These are phyloP conservation scores for Amanita thiersii DNA, from an alignment of 768 basidiomycete genomes.

Conservation along the genomic window DNA sequence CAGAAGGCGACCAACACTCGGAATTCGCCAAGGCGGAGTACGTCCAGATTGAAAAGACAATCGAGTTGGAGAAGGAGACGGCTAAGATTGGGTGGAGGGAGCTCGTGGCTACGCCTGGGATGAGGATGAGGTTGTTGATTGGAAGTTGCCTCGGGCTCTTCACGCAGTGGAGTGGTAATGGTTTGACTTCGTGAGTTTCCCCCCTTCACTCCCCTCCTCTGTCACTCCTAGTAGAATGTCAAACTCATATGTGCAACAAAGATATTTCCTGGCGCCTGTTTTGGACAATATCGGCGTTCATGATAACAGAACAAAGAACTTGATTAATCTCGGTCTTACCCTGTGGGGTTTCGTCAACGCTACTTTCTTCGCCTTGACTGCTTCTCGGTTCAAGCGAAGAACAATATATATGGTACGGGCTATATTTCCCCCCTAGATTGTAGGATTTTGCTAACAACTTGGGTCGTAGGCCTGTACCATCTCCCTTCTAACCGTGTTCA, in stretches of 20 bases:
- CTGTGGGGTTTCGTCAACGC: slow-evolving; percentile 51
- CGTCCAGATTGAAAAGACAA: slow-evolving; percentile 45
- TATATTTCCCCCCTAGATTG: neutral
- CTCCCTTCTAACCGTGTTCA: slow-evolving; percentile 37
- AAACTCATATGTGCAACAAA: too few relatives aligned
- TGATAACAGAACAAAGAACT: slow-evolving; percentile 41
- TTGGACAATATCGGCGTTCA: slow-evolving; percentile 44
- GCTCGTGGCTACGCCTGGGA: slow-evolving; percentile 36
- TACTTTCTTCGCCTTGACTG: slow-evolving; percentile 39
- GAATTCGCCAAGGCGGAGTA: slow-evolving; percentile 54
- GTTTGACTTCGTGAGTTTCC: slow-evolving; percentile 38
- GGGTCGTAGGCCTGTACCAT: slow-evolving; percentile 31
- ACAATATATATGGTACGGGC: slow-evolving; percentile 42
- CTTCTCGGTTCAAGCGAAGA: slow-evolving; percentile 39
- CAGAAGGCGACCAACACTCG: slow-evolving; percentile 44
- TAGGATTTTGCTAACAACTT: neutral
- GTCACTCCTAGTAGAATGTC: neutral
- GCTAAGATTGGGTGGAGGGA: slow-evolving; percentile 39
- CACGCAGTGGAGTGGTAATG: slow-evolving; percentile 62
- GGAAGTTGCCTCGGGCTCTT: slow-evolving; percentile 43
- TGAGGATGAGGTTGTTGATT: slow-evolving; percentile 43
- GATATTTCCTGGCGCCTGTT: slow-evolving; percentile 48
- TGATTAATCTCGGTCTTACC: slow-evolving; percentile 47
- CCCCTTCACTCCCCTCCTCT: neutral
- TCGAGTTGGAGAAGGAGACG: slow-evolving; percentile 43